Percentiles rank a stretch among this genome's conserved stretches.
phyloP scores from a whole-genome alignment of 1,284 basidiomycete species.

The Leccinum pallidistipes region DNA sequence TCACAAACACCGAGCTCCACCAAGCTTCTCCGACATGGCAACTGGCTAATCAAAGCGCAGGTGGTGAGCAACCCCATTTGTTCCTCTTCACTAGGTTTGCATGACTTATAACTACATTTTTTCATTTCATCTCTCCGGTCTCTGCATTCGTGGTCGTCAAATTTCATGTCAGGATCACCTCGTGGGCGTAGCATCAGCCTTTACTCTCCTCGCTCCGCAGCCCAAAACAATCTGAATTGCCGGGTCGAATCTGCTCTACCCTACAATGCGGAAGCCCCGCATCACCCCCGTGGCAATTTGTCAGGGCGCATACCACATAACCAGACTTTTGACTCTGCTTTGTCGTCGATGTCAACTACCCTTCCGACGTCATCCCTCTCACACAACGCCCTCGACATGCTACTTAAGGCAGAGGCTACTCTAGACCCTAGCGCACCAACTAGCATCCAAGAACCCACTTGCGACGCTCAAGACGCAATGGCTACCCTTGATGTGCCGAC shows the following conservation, averaged over 20 bases:
- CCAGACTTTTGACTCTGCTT: constrained; percentile 22
- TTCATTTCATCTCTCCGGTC: constrained; percentile 20
- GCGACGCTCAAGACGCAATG: constrained; percentile 25
- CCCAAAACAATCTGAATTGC: constrained; percentile 19
- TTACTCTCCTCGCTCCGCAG: constrained; percentile 33
- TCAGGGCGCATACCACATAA: constrained; percentile 27
- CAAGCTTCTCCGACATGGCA: constrained; percentile 24
- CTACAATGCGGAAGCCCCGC: constrained; percentile 36
- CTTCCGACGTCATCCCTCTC: constrained; percentile 37
- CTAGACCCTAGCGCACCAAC: constrained; percentile 16
- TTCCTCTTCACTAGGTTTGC: constrained; percentile 9
- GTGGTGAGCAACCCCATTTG: constrained; percentile 30
- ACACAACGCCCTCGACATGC: constrained; percentile 29
- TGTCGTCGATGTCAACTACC: constrained; percentile 23
- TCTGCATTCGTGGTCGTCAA: constrained; percentile 18
- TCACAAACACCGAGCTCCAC: constrained; percentile 37
- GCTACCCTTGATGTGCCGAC: constrained; percentile 27
- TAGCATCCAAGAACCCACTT: constrained; percentile 12
- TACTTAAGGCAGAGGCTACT: constrained; percentile 34
- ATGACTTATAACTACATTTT: constrained; percentile 22
- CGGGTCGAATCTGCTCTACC: constrained; percentile 23
- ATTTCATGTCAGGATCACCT: constrained; percentile 30
- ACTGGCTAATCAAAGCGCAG: constrained; percentile 27
- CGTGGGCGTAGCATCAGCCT: constrained; percentile 37
- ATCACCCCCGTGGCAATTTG: constrained; percentile 29